Evolutionary conservation across 768 basidiomycete genomes (phyloP), one percentile per base, ranked within the genome.

Genomic region (Trametes meyenii): DNA sequence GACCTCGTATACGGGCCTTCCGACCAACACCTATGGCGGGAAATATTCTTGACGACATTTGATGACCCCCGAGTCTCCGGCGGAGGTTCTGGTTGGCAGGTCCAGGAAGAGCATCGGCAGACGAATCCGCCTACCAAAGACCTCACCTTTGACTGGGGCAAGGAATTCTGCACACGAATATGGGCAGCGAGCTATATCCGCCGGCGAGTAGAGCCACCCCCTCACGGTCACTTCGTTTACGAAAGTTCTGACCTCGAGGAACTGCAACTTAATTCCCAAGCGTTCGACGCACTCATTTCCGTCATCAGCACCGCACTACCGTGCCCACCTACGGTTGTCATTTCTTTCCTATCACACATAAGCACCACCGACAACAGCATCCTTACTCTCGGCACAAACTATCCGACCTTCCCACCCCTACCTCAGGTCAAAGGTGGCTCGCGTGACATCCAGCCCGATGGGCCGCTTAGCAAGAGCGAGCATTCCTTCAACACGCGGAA

Each of bases 1-100:
- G 46, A 62, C 12, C 70, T 77, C 40, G 69, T 78, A 11, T 75
- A 78, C 63, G 60, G 68, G 24, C 57, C 70, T 13, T 19, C 54
- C 1, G 74, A 76, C 59, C 61, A 66, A 11, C 73, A 78, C 61
- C 70, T 79, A 14, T 79, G 78, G 78, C 70, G 75, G 14, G 63
- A 69, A 33, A 63, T 78, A 61, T 79, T 77, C 72, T 72, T 78
- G 39, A 45, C 62, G 16, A 49, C 64, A 10, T 78, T 78, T 49
- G 78, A 79, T 53, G 70, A 77, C 61, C 76, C 75, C 1, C 66
- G 69, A 7, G 38, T 39, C 26, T 50, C 42, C n/a, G 52, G 66
- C 1, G 59, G 61, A 2, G 64, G 64, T 2, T 60, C 59, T 2
- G 59, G 59, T 6, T 61, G 64, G 60, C 5, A 12, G 29, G 29